Evolutionary conservation across 495 filamentous ascomycete species (phyloP), one percentile per base, ranked within the genome.

Genomic region (Penicillium ucsense): DNA sequence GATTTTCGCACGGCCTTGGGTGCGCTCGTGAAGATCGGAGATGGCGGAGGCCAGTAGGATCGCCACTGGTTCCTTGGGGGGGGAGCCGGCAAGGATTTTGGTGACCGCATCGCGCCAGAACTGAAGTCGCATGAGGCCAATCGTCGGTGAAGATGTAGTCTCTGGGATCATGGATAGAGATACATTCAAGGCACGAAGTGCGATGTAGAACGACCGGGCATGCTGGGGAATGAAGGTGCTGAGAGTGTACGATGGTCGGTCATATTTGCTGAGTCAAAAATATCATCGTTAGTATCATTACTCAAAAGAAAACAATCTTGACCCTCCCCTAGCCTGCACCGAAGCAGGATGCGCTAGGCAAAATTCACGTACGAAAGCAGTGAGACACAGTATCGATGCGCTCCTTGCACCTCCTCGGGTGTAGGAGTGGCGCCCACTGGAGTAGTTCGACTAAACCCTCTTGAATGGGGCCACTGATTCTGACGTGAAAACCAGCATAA

Each of bases 21-120:
- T 79, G 31, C 75, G 71, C 31, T 67, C 59, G 42, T 76, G 63
- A 6, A 94, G 78, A 36, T 81, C 71, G 3, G 68, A 63, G 37
- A 92, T 74, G 33, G 83, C 86, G 40, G 81, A 74, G 45, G 84
- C 72, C 1, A 98, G 74, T 32, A 97, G 72, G 41, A 94, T 77
- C n/a, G 89, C 84, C 34, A 95, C 86, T 28, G 92, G 92, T 59
- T 97, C 88, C 55, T 90, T 88, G 0, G 89, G 88, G 6, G 89
- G 88, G 1, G 72, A 67, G 33, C 81, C 81, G n/a, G 81, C 71
- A 32, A 94, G 81, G 3, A 82, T 79, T 33, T 79, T 78, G n/a
- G 79, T 75, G 31, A 97, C 66, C 27, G 85, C 76, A 55, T 95
- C 90, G 31, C 84, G 79, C 89, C 94, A 96, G 74, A 95, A 97